Evolutionary conservation across 441 rosid genomes (phyloP).

Genomic region (Gossypium lobatum): DNA sequence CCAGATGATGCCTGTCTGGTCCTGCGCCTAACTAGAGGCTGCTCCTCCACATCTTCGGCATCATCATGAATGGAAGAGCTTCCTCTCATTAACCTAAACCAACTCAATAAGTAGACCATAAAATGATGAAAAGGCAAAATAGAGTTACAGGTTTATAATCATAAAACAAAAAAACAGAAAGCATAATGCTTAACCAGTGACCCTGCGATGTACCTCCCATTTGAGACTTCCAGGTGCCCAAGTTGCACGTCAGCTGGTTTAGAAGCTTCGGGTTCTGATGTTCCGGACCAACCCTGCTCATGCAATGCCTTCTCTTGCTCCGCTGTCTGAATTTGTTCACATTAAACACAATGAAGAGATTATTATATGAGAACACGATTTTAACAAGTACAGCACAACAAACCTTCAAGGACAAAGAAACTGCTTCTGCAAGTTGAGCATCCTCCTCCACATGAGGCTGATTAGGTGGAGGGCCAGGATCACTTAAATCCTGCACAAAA

Average conservation of each 20-base stretch:
- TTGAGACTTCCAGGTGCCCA: slow-evolving; percentile 33
- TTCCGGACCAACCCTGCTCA: slow-evolving; percentile 36
- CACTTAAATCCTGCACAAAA: slow-evolving; percentile 33
- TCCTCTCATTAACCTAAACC: slow-evolving; percentile 52
- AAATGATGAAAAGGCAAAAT: background rate
- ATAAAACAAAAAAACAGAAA: background rate
- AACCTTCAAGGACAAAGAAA: slow-evolving; percentile 63
- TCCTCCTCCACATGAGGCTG: slow-evolving; percentile 46
- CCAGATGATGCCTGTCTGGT: slow-evolving; percentile 50
- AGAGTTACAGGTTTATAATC: slow-evolving; percentile 5
- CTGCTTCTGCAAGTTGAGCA: slow-evolving; percentile 60
- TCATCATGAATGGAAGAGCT: slow-evolving; percentile 63
- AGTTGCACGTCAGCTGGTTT: slow-evolving; percentile 37
- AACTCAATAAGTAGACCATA: slow-evolving; percentile 11
- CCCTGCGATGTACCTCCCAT: slow-evolving; percentile 53
- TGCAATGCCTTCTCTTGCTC: slow-evolving; percentile 61
- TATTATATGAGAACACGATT: background rate
- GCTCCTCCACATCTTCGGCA: slow-evolving; percentile 64
- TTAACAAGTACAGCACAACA: slow-evolving; percentile 10
- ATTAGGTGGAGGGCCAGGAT: slow-evolving; percentile 31
- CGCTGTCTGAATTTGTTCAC: slow-evolving; percentile 46
- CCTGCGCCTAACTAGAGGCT: slow-evolving; percentile 71
- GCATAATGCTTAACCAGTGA: slow-evolving; percentile 4
- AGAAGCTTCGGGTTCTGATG: slow-evolving; percentile 36
- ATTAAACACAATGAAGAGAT: slow-evolving; percentile 20